Percentiles rank a stretch among this genome's conserved stretches.
phyloP scores from a whole-genome alignment of 768 basidiomycete species.

The Chlorophyllum brunneum region DNA sequence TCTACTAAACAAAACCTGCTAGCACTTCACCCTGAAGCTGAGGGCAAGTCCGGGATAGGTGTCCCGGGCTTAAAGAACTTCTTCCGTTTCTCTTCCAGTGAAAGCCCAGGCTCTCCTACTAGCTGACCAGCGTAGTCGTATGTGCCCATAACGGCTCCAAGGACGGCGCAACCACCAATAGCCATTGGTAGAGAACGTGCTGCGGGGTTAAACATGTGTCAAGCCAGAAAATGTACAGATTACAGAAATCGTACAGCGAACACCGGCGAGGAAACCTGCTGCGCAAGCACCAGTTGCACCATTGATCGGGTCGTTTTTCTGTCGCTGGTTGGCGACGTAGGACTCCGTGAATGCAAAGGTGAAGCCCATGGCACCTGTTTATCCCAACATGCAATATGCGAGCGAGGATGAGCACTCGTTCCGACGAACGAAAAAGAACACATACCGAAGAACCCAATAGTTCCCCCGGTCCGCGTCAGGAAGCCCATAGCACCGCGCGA shows the following conservation, averaged over 20 bases:
- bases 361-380: constrained; percentile 81
- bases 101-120: constrained; percentile 36
- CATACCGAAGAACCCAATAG: constrained; percentile 90
- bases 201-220: constrained; percentile 26
- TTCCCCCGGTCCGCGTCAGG: constrained; percentile 81
- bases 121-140: constrained; percentile 77
- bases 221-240: constrained; percentile 8
- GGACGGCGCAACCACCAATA: constrained; percentile 69
- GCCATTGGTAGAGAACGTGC: constrained; percentile 84
- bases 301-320: constrained; percentile 76
- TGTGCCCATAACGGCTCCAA: constrained; percentile 77
- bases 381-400: background rate
- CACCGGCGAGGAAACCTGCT: constrained; percentile 86
- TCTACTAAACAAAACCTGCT: constrained; percentile 6
- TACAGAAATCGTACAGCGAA: constrained; percentile 55
- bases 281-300: constrained; percentile 87
- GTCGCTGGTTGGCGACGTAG: constrained; percentile 73
- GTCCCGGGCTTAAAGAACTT: constrained; percentile 73
- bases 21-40: constrained; percentile 24
- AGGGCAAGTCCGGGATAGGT: constrained; percentile 35
- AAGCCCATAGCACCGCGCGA: constrained; percentile 81
- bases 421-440: constrained; percentile 10
- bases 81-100: constrained; percentile 66
- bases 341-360: constrained; percentile 83
- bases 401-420: background rate